Base-by-base conservation (phyloP, 331 rosid genomes). In the Dryas integrifolia region DNA sequence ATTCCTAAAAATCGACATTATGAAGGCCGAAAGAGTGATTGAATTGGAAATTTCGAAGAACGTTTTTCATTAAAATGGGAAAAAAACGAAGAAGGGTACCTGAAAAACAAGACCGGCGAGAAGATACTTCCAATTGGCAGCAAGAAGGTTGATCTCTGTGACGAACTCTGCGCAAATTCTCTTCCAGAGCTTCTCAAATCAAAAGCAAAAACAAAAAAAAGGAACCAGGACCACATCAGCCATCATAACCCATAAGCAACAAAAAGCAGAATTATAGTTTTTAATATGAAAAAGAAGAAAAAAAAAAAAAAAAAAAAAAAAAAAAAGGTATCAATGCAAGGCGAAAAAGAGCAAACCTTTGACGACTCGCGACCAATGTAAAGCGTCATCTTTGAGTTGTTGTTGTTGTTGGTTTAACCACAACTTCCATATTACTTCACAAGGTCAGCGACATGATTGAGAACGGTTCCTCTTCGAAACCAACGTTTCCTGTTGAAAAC, bases 331-430 rank as follows among this genome's bases (percentile, higher is more conserved):
- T 58, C 9, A 26, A 52, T 38, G 48, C 51, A 43, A 40, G 15
- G 55, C 24, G 16, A 8, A 67, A 30, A 58, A 10, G 30, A 9
- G 30, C 39, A 64, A 87, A 94, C 98, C 97, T 95, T 95, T 24
- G 98, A 91, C 66, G 98, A 83, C 86, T 95, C 96, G 80, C 96
- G 98, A 73, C 96, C 87, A 87, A 95, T 85, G 89, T 91, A 91
- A 83, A 86, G 83, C 79, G 94, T 82, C 98, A 95, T 94, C 85
- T 87, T 89, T 50, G 78, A 75, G 59, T 76, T 56, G 48, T 26
- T 53, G 66, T 52, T 70, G 52, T 43, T 79, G 45, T 81, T 56
- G 38, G 35, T 67, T 72, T 24, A 68, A 82, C 70, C 84, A 80
- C 84, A 77, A 89, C 77, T 80, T 85, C 96, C 96, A 91, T 89